These are phyloP conservation scores for Penicillium robsamsonii DNA, from an alignment of 495 filamentous ascomycete genomes.

Conservation along the genomic window DNA sequence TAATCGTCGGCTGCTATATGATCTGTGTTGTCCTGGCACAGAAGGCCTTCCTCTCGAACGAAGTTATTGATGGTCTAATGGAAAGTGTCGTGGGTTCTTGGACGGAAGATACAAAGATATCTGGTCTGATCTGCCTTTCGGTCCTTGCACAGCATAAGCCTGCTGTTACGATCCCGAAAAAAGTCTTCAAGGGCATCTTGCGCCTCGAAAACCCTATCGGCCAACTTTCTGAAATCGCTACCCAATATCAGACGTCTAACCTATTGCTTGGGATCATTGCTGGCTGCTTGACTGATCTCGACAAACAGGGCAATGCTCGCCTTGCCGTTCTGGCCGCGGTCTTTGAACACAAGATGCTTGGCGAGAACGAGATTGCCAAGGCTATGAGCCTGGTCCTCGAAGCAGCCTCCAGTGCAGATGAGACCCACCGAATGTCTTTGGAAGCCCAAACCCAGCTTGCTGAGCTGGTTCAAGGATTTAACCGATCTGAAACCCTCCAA, in stretches of 20 bases:
- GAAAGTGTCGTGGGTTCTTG: conserved; percentile 75
- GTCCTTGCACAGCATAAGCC: conserved; percentile 77
- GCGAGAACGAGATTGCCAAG: conserved; percentile 56
- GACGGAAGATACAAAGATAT: conserved; percentile 64
- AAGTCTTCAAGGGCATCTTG: conserved; percentile 66
- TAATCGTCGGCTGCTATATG: conserved; percentile 87
- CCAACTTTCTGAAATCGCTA: conserved; percentile 58
- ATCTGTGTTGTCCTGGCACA: conserved; percentile 78
- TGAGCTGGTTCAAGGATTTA: conserved; percentile 60
- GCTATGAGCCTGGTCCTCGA: conserved; percentile 62
- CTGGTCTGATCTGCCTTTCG: conserved; percentile 77
- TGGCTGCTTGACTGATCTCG: conserved; percentile 62
- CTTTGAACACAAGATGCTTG: conserved; percentile 59
- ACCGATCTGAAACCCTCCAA: conserved; percentile 50
- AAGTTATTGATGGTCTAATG: conserved; percentile 76
- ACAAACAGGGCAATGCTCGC: conserved; percentile 54
- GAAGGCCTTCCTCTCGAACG: conserved; percentile 73
- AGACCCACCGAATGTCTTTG: conserved; percentile 39
- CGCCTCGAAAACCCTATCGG: conserved; percentile 58
- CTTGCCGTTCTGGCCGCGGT: conserved; percentile 59
- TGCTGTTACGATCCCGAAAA: conserved; percentile 52
- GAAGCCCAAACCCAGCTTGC: conserved; percentile 61
- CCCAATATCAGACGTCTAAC: conserved; percentile 66
- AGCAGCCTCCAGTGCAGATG: conserved; percentile 32
- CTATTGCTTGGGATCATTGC: conserved; percentile 70